Evolutionary conservation across 2,329 filamentous ascomycete genomes (phyloP), one percentile per base, ranked within the genome.

Genomic region (Cladophialophora chaetospira): DNA sequence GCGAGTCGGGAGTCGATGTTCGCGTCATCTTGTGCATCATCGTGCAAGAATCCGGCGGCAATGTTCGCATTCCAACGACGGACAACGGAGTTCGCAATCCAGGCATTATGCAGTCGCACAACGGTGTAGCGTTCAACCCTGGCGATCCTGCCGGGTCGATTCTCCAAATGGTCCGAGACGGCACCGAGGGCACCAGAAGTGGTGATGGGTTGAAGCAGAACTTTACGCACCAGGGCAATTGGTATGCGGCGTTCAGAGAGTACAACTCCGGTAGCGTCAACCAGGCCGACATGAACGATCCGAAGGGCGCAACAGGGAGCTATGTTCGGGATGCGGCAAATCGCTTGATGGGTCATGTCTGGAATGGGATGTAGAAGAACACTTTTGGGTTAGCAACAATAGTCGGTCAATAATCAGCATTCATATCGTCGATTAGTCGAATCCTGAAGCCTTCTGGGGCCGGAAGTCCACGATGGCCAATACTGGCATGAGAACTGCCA

Each of bases 21-120:
- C 63, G 69, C 21, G 67, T 69, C 52, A 69, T 70, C 28, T 60
- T 72, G 3, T 68, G 67, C 11, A 60, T 69, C 17, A 64, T 71
- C 13, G 64, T 71, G 60, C 69, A 72, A 56, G 70, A 72, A 53
- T 67, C 65, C 8, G 44, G 42, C 46, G 63, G 63, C 25, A 65
- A 64, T 29, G 67, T 68, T 19, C 64, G 65, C 5, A 66, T 65
- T n/a, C 45, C 40, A 3, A 62, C 63, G 5, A 68, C 65, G 17
- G 26, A 38, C 26, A 45, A 46, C 17, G 47, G 49, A 1, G 59
- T 65, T 17, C 35, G 23, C 26, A 64, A 64, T 45, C 63, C 62
- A 4, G 63, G 63, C 33, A 53, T 57, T n/a, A 57, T 63, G 54
- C 58, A 56, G 15, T 33, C 40, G 4, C 33, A 47, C 36, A 51